Percentiles rank a stretch among this genome's conserved stretches.
These are phyloP conservation scores for Kentomonas sorsogonicus DNA, from an alignment of 208 protist genomes.

Conservation along the genomic window DNA sequence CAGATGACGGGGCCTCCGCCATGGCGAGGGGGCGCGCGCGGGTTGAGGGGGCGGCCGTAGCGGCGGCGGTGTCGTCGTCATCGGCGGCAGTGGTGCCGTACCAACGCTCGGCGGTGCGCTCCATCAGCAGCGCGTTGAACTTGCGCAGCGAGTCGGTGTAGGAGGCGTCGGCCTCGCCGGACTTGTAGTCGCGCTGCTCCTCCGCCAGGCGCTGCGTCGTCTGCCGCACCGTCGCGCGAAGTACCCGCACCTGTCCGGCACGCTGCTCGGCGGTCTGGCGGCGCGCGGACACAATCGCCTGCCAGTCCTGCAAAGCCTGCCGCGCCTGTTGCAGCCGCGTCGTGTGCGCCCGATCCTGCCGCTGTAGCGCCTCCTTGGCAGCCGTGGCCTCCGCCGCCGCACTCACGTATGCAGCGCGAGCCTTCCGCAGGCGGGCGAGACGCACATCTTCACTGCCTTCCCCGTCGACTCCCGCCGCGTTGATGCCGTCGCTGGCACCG, in stretches of 20 bases:
- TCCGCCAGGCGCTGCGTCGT: slow-evolving; percentile 26
- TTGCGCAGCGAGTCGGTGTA: slow-evolving; percentile 22
- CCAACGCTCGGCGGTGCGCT: slow-evolving; percentile 31
- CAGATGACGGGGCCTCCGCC: not conserved
- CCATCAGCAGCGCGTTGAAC: slow-evolving; percentile 29
- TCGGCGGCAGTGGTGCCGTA: slow-evolving; percentile 1
- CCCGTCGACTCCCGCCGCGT: too few species aligned
- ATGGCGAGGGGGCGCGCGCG: not conserved
- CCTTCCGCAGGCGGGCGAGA: too few species aligned
- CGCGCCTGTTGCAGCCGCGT: slow-evolving; percentile 21
- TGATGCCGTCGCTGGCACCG: too few species aligned
- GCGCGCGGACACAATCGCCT: slow-evolving; percentile 28
- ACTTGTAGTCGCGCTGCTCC: too few species aligned
- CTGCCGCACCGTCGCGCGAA: slow-evolving; percentile 24
- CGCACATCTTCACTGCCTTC: too few species aligned
- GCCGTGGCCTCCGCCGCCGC: too few species aligned
- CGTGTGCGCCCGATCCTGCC: slow-evolving; percentile 19
- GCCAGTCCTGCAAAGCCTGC: slow-evolving; percentile 56
- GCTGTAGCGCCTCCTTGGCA: slow-evolving; percentile 24
- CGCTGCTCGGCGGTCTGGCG: slow-evolving; percentile 29
- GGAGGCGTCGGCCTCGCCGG: slow-evolving; percentile 3
- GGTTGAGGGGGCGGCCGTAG: slow-evolving; percentile 3
- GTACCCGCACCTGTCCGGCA: slow-evolving; percentile 22
- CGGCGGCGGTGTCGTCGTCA: not conserved
- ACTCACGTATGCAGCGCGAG: too few species aligned